Evolutionary conservation across 331 rosid species (phyloP).

Genomic region (Saraca asoca): DNA sequence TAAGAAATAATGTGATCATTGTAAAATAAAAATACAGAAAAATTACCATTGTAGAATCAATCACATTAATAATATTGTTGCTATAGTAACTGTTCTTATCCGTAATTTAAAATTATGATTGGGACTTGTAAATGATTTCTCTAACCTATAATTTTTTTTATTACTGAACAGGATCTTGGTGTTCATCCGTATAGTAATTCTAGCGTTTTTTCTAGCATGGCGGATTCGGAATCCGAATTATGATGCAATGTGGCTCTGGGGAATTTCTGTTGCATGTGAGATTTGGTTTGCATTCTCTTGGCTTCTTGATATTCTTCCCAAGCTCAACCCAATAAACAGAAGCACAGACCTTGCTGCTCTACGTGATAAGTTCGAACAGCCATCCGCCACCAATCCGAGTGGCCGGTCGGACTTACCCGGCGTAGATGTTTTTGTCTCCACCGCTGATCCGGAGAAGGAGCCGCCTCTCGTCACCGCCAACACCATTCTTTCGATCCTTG

Average conservation of each 20-base stretch:
- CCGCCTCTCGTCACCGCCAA: constrained; percentile 86
- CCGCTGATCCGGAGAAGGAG: constrained; percentile 74
- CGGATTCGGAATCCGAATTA: constrained; percentile 62
- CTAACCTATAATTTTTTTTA: too few relatives aligned
- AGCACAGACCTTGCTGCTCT: constrained; percentile 66
- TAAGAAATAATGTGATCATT: too few relatives aligned
- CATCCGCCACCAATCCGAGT: constrained; percentile 50
- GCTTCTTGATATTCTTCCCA: constrained; percentile 66
- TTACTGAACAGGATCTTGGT: constrained; percentile 53
- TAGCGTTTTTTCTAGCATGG: constrained; percentile 52
- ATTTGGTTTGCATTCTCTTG: constrained; percentile 81
- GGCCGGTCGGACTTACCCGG: constrained; percentile 83
- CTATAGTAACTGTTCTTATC: too few relatives aligned
- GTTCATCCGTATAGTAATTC: constrained; percentile 46
- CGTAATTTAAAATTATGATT: too few relatives aligned
- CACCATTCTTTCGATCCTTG: constrained; percentile 69
- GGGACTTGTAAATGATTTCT: neutral
- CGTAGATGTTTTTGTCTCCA: constrained; percentile 69
- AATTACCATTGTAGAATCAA: too few relatives aligned
- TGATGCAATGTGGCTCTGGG: constrained; percentile 87
- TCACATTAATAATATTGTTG: too few relatives aligned
- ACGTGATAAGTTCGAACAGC: constrained; percentile 64
- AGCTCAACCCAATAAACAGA: constrained; percentile 73
- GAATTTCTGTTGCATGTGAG: constrained; percentile 71
- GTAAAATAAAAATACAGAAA: too few relatives aligned